Evolutionary conservation across 176 grass and related monocot species (phyloP).

Genomic region (Aegilops speltoides): DNA sequence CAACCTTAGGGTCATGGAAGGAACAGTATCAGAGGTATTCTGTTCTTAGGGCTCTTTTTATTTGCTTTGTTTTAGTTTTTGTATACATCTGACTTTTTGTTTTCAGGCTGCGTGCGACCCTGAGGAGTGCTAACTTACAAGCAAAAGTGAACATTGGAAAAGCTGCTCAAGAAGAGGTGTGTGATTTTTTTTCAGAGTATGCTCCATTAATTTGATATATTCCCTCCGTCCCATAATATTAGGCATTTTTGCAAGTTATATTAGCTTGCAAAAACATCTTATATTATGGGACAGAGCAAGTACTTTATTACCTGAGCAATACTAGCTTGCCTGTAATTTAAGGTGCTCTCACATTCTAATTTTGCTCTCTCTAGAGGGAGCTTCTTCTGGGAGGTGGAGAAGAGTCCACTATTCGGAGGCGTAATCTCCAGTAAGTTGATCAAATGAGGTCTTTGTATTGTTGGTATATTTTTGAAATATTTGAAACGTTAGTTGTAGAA

Average conservation of each 20-base stretch:
- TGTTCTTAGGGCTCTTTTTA: neutral
- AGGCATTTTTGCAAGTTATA: no score
- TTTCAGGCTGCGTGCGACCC: conserved; percentile 50
- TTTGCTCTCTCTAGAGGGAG: conserved; percentile 54
- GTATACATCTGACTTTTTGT: neutral
- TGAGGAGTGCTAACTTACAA: conserved; percentile 88
- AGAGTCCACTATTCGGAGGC: conserved; percentile 64
- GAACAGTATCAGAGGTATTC: conserved; percentile 65
- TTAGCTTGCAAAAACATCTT: no score
- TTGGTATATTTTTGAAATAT: neutral
- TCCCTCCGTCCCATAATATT: no score
- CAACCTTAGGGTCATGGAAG: conserved; percentile 67
- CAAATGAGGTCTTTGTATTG: conserved; percentile 9
- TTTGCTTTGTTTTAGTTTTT: neutral
- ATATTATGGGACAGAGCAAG: no score
- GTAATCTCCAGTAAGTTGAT: conserved; percentile 72
- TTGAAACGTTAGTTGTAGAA: neutral
- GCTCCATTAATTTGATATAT: neutral
- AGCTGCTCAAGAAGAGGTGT: conserved; percentile 72
- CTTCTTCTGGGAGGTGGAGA: conserved; percentile 78
- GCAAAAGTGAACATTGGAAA: conserved; percentile 79
- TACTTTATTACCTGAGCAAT: neutral
- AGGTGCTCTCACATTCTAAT: conserved; percentile 26
- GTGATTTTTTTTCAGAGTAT: conserved; percentile 4
- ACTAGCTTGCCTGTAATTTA: conserved; percentile 5